phyloP scores from a whole-genome alignment of 352 stramenopile genomes.

The Phytophthora vignae region DNA sequence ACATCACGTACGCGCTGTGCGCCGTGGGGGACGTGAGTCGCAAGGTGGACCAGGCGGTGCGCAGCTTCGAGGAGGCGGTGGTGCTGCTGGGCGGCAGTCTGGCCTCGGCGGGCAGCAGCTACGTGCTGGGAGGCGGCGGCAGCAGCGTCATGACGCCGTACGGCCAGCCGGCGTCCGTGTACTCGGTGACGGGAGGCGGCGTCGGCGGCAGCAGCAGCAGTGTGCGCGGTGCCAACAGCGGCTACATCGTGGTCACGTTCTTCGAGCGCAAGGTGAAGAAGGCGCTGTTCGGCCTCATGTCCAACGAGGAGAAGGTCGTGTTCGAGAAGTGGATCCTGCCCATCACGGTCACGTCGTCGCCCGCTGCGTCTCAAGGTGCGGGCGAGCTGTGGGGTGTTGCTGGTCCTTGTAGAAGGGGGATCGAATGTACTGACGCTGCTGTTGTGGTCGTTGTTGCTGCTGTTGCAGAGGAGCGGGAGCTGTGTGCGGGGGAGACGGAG shows the following conservation, averaged over 20 bases:
- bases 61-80: slow-evolving; percentile 68
- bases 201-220: slow-evolving; percentile 25
- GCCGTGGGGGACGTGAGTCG: slow-evolving; percentile 79
- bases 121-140: slow-evolving; percentile 17
- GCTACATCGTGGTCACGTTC: slow-evolving; percentile 76
- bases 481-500: slow-evolving; percentile 68
- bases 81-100: slow-evolving; percentile 13
- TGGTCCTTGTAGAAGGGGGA: background rate
- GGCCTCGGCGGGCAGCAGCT: slow-evolving; percentile 24
- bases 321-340: slow-evolving; percentile 89
- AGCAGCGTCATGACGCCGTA: slow-evolving; percentile 42
- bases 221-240: slow-evolving; percentile 39
- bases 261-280: slow-evolving; percentile 88
- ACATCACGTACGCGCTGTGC: slow-evolving; percentile 80
- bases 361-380: slow-evolving; percentile 51
- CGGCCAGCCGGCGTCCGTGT: slow-evolving; percentile 16
- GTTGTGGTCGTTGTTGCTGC: background rate
- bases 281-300: slow-evolving; percentile 84
- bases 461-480: slow-evolving; percentile 49
- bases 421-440: background rate
- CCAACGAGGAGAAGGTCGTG: slow-evolving; percentile 86
- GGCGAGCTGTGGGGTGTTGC: background rate
- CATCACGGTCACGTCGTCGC: slow-evolving; percentile 60
- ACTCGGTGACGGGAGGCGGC: no score
- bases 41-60: slow-evolving; percentile 79